Conservation (phyloP, 176 grass and related monocot genomes). For the Cenchrus fungigraminus region DNA sequence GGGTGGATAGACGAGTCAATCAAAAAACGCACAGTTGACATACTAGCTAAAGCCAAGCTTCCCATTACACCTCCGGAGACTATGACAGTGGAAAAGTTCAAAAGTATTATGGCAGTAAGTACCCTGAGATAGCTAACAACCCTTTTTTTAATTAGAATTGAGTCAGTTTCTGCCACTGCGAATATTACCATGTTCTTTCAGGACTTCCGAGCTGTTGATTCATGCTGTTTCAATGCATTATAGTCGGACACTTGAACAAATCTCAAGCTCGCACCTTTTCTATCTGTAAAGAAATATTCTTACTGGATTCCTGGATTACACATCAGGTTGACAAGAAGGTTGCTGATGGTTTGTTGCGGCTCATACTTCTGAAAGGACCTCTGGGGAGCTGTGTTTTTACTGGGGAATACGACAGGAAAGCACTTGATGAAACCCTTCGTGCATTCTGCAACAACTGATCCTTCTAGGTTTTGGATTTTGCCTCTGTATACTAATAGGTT, state of each 20-base stretch:
- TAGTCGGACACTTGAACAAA: not conserved
- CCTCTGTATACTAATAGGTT: slow-evolving; percentile 48
- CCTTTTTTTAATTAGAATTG: slow-evolving; percentile 2
- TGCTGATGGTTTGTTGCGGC: slow-evolving; percentile 90
- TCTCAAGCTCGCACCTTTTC: not conserved
- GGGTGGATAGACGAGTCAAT: slow-evolving; percentile 93
- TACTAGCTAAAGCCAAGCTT: slow-evolving; percentile 80
- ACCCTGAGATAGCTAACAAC: slow-evolving; percentile 41
- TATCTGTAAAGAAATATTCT: not conserved
- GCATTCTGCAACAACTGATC: slow-evolving; percentile 76
- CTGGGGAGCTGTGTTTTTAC: slow-evolving; percentile 92
- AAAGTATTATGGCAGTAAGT: slow-evolving; percentile 89
- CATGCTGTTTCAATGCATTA: not conserved
- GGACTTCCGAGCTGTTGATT: slow-evolving; percentile 7
- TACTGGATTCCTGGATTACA: slow-evolving; percentile 31
- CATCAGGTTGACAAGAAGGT: slow-evolving; percentile 98
- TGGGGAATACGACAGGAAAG: slow-evolving; percentile 80
- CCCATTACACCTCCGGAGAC: slow-evolving; percentile 73
- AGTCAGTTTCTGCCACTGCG: not conserved
- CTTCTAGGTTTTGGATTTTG: slow-evolving; percentile 5
- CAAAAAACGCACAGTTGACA: slow-evolving; percentile 56
- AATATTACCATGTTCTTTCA: not conserved
- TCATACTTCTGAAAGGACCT: slow-evolving; percentile 90
- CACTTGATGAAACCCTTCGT: slow-evolving; percentile 80
- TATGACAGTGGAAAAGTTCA: slow-evolving; percentile 95